phyloP scores from a whole-genome alignment of 805 yeast genomes.

The Saccharomyces paradoxus region DNA sequence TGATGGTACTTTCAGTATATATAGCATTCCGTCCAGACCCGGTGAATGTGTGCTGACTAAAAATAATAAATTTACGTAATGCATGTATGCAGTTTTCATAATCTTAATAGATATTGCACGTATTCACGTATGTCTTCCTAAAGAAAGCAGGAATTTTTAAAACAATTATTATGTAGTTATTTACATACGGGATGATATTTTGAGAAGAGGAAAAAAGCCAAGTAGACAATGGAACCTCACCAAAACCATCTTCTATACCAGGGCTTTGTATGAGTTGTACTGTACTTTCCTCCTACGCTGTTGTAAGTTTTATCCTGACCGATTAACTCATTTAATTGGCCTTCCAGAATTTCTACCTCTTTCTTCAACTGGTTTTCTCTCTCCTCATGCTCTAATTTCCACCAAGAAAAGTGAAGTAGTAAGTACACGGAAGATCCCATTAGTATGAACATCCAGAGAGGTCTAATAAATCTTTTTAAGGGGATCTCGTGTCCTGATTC shows the following conservation, averaged over 20 bases:
- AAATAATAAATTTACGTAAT: slow-evolving; percentile 13
- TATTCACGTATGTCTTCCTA: background rate
- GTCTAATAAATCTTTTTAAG: slow-evolving; percentile 21
- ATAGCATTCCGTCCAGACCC: slow-evolving; percentile 20
- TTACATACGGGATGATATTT: background rate
- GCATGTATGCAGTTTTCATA: background rate
- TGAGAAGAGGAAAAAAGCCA: background rate
- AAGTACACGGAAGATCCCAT: slow-evolving; percentile 28
- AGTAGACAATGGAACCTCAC: background rate
- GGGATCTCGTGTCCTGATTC: slow-evolving; percentile 8
- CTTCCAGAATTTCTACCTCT: slow-evolving; percentile 15
- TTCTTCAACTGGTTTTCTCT: slow-evolving; percentile 17
- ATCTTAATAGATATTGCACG: background rate
- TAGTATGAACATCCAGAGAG: slow-evolving; percentile 26
- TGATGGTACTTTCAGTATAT: slow-evolving; percentile 23
- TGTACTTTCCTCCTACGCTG: background rate
- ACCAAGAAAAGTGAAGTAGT: slow-evolving; percentile 23
- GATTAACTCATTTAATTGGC: slow-evolving; percentile 10
- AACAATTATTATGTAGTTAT: background rate
- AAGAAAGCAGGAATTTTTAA: background rate
- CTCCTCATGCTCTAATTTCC: slow-evolving; percentile 24
- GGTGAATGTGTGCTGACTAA: slow-evolving; percentile 27
- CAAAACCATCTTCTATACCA: slow-evolving; percentile 17
- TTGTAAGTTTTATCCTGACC: background rate
- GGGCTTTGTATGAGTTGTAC: background rate